Base-by-base conservation (phyloP, 2,329 filamentous ascomycete genomes). In the Penicillium sp. region DNA sequence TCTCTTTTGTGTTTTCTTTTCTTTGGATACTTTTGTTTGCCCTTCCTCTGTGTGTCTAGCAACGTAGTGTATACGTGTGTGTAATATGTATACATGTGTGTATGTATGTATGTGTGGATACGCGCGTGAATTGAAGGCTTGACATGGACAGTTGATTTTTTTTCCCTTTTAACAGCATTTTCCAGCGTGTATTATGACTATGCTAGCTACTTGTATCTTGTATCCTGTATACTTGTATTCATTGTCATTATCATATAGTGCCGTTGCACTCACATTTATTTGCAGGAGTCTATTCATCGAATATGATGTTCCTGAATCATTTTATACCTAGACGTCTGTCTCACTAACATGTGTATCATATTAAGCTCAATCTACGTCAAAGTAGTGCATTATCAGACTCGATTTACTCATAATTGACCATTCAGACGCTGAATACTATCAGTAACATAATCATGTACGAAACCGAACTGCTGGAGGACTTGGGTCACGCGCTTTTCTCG, bases 131-230 rank as follows among this genome's bases (percentile, higher is more conserved):
- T 52, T 21, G n/a, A 28, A 23, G n/a, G 40, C 43, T 43, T 35
- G 50, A 52, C 50, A 45, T 46, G 50, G 20, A 38, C 48, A 21
- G 21, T 5, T 42, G 11, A 40, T 52, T 16, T 20, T 35, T 46
- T 5, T 47, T 16, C 14, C 7, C 20, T 46, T 18, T 26, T n/a
- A 53, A 33, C 23, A 47, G 55, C 55, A 57, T 57, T 56, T 53
- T 57, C 30, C 49, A 57, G 55, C 55, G 50, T 52, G 50, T 52
- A 52, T 52, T 52, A 52, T 52, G 50, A 46, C 38, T 52, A 52
- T 52, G 43, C 40, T 52, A 52, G 40, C 18, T 23, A 1, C 40
- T 14, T 38, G 33, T 38, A n/a, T n/a, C 30, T 18, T 43, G 40
- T 43, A 43, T 43, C 30, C 16, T 35, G 30, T 35, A 35, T 35